phyloP scores from a whole-genome alignment of 305 asterid species.

The Fraxinus floribunda region DNA sequence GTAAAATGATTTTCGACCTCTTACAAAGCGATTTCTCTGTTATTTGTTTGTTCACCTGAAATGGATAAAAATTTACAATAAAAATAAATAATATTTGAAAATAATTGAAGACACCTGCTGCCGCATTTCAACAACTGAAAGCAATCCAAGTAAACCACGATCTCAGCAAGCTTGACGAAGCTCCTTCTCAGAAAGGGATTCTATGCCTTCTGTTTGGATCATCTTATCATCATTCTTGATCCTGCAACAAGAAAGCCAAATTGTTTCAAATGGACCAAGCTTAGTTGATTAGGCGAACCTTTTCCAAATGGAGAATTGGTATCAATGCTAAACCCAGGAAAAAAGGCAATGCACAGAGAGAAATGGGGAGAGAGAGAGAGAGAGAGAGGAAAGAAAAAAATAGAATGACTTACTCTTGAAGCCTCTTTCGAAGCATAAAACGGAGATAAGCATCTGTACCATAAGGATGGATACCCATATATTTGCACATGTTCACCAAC shows the following conservation, averaged over 20 bases:
- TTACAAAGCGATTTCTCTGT: not conserved
- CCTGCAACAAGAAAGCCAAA: constrained; percentile 45
- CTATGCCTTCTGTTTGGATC: constrained; percentile 92
- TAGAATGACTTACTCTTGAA: constrained; percentile 61
- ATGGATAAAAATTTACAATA: too few relatives aligned
- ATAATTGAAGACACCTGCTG: constrained; percentile 55
- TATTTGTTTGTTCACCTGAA: not conserved
- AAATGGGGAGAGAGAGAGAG: too few relatives aligned
- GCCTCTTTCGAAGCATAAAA: constrained; percentile 82
- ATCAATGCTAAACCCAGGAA: too few relatives aligned
- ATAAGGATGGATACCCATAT: constrained; percentile 75
- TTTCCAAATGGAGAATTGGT: too few relatives aligned
- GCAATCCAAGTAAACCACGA: constrained; percentile 90
- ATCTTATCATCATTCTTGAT: constrained; percentile 82
- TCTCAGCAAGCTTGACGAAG: constrained; percentile 94
- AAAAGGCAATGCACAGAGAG: too few relatives aligned
- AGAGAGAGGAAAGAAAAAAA: not conserved
- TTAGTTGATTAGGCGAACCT: too few relatives aligned
- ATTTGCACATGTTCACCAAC: constrained; percentile 93
- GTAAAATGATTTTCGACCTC: too few relatives aligned
- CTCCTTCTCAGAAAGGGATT: constrained; percentile 89
- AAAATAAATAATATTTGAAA: constrained; percentile 13
- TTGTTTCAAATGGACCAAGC: not conserved
- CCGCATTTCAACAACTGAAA: constrained; percentile 86
- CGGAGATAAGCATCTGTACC: constrained; percentile 94